These are phyloP conservation scores for Antarctomyces pellizariae DNA, from an alignment of 495 filamentous ascomycete species.

Conservation along the genomic window DNA sequence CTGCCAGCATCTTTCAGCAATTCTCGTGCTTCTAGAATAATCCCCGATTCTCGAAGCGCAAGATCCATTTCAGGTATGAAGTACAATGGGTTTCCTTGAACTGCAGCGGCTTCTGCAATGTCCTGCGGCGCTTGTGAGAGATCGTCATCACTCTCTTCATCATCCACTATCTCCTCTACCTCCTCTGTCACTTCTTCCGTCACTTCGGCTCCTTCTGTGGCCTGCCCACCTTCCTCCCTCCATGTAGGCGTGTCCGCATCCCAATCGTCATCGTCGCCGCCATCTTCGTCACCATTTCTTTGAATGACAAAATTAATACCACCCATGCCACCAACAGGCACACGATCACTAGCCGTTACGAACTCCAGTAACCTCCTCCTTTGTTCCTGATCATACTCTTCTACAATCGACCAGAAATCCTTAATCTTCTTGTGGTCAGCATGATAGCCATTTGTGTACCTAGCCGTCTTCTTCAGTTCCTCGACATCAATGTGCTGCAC, in stretches of 20 bases:
- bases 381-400: constrained; percentile 38
- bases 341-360: constrained; percentile 75
- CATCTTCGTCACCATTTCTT: constrained; percentile 46
- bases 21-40: too few relatives aligned
- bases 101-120: too few relatives aligned
- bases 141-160: too few relatives aligned
- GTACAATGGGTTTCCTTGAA: too few relatives aligned
- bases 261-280: too few relatives aligned
- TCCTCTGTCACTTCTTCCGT: constrained; percentile 21
- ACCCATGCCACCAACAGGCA: constrained; percentile 63
- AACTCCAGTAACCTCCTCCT: constrained; percentile 66
- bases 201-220: neutral
- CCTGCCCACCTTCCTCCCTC: constrained; percentile 5
- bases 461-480: constrained; percentile 39
- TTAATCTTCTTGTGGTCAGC: constrained; percentile 38
- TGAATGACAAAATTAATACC: constrained; percentile 66
- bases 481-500: constrained; percentile 49
- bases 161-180: too few relatives aligned
- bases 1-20: too few relatives aligned
- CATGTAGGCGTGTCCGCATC: constrained; percentile 10
- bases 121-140: too few relatives aligned
- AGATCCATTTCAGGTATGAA: too few relatives aligned
- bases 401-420: constrained; percentile 68
- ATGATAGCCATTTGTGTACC: constrained; percentile 66
- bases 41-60: too few relatives aligned